Conservation (phyloP, 306 rosid genomes). For the Vigna reflexopilosa region DNA sequence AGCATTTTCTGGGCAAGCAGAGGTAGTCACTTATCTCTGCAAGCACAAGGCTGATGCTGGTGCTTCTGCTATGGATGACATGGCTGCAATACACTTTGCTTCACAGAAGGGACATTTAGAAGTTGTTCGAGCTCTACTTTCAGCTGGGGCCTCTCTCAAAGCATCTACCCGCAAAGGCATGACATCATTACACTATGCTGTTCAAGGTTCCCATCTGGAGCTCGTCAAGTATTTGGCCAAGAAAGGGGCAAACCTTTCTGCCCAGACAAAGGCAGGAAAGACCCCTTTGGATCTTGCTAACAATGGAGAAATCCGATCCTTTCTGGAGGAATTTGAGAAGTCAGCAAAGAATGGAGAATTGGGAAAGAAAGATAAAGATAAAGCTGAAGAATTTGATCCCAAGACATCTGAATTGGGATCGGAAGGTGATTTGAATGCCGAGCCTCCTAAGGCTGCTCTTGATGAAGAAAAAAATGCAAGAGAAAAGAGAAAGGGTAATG, state of each 20-base stretch:
- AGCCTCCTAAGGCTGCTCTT: slow-evolving; percentile 43
- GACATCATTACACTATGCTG: slow-evolving; percentile 84
- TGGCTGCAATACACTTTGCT: slow-evolving; percentile 95
- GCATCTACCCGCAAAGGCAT: slow-evolving; percentile 84
- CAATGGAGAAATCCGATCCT: slow-evolving; percentile 67
- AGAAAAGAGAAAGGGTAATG: slow-evolving; percentile 69
- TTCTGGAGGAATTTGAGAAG: slow-evolving; percentile 64
- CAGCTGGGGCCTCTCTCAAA: slow-evolving; percentile 73
- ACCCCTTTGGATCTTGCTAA: slow-evolving; percentile 78
- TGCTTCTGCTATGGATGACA: slow-evolving; percentile 97
- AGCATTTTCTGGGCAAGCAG: slow-evolving; percentile 89
- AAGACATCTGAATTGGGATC: slow-evolving; percentile 48
- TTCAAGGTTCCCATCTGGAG: slow-evolving; percentile 79
- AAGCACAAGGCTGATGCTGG: slow-evolving; percentile 88
- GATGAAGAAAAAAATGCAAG: slow-evolving; percentile 53
- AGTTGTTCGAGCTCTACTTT: slow-evolving; percentile 62
- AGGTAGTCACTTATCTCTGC: slow-evolving; percentile 76
- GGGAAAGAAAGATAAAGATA: slow-evolving; percentile 47
- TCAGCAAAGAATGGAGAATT: slow-evolving; percentile 55
- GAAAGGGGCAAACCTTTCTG: slow-evolving; percentile 75
- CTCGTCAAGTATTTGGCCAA: slow-evolving; percentile 83
- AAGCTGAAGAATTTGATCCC: slow-evolving; percentile 57
- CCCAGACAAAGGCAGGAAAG: slow-evolving; percentile 81
- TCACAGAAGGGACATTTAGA: slow-evolving; percentile 92
- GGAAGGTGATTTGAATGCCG: slow-evolving; percentile 50